phyloP scores from a whole-genome alignment of 2,329 filamentous ascomycete genomes.

The Cordyceps cateniannulata region DNA sequence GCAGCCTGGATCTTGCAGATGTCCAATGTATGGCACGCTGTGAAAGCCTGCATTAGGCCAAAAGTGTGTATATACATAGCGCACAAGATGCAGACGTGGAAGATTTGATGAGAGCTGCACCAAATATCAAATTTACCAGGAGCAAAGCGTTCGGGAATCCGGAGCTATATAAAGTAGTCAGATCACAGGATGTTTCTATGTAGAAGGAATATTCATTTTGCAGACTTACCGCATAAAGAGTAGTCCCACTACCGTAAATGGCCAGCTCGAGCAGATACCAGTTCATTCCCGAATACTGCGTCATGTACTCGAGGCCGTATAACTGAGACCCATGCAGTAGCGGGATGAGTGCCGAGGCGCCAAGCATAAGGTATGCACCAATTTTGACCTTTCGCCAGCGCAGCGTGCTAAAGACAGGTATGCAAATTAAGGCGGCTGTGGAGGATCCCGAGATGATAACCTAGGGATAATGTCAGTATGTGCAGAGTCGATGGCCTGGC shows the following conservation, averaged over 20 bases:
- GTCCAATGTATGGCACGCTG: slow-evolving; percentile 15
- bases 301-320: slow-evolving; percentile 16
- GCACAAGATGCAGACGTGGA: slow-evolving; percentile 53
- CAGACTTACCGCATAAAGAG: slow-evolving; percentile 64
- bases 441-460: slow-evolving; percentile 9
- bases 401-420: slow-evolving; percentile 13
- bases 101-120: slow-evolving; percentile 85
- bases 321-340: slow-evolving; percentile 14
- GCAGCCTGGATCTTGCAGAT: slow-evolving; percentile 14
- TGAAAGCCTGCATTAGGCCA: slow-evolving; percentile 16
- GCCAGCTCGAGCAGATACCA: slow-evolving; percentile 15
- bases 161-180: slow-evolving; percentile 37
- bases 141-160: slow-evolving; percentile 68
- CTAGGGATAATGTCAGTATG: neutral
- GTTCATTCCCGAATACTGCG: slow-evolving; percentile 12
- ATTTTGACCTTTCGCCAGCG: slow-evolving; percentile 16
- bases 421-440: slow-evolving; percentile 14
- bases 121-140: slow-evolving; percentile 79
- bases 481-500: neutral
- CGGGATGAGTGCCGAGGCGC: slow-evolving; percentile 15
- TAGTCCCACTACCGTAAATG: slow-evolving; percentile 47
- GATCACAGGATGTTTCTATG: neutral
- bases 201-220: neutral
- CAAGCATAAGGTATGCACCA: slow-evolving; percentile 12
- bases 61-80: slow-evolving; percentile 16